Conservation (phyloP, 2,329 filamentous ascomycete species). For the Drechslera avenae region DNA sequence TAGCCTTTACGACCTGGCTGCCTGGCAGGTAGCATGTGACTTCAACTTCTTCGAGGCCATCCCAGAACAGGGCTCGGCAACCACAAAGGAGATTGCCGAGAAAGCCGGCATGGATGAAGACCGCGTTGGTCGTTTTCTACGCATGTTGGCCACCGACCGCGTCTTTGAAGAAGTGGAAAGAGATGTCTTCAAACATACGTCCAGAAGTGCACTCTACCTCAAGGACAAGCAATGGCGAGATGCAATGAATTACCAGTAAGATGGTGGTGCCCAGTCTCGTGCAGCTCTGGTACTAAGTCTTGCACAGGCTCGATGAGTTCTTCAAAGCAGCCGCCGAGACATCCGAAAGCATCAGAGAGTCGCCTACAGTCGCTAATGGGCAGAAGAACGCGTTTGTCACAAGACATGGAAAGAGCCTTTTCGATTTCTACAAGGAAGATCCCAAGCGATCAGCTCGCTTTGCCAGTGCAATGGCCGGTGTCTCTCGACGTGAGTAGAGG, state of each 20-base stretch:
- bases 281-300: background rate
- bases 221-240: conserved; percentile 20
- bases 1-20: conserved; percentile 24
- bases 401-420: conserved; percentile 28
- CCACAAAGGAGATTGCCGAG: conserved; percentile 16
- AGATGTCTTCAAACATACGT: conserved; percentile 28
- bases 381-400: conserved; percentile 29
- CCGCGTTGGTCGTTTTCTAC: conserved; percentile 18
- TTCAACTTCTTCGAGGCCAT: conserved; percentile 25
- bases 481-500: conserved; percentile 20
- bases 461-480: conserved; percentile 37
- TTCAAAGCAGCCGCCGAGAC: conserved; percentile 34
- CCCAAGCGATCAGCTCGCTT: conserved; percentile 35
- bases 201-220: conserved; percentile 16
- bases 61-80: conserved; percentile 12
- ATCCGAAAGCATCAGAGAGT: conserved; percentile 14
- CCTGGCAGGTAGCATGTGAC: conserved; percentile 27
- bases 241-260: conserved; percentile 23
- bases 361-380: conserved; percentile 9
- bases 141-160: conserved; percentile 21
- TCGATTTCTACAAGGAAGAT: conserved; percentile 35
- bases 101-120: conserved; percentile 22
- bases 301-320: conserved; percentile 33
- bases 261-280: background rate
- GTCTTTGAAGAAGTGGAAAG: conserved; percentile 23